phyloP scores from a whole-genome alignment of 2,329 filamentous ascomycete genomes.

The Clathrospora elynae region DNA sequence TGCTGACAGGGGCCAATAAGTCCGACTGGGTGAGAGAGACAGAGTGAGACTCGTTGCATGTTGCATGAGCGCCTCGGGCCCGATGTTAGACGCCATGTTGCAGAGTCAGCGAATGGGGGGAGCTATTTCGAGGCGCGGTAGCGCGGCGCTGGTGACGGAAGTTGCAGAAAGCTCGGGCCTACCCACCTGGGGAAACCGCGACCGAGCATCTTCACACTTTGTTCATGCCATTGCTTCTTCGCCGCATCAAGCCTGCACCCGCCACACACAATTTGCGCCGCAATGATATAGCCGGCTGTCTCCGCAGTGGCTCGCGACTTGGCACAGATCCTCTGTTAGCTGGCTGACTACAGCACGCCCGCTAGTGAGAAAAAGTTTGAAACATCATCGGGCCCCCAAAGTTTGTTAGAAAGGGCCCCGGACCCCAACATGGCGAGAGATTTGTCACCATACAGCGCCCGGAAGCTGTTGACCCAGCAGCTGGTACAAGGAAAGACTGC shows the following conservation, averaged over 20 bases:
- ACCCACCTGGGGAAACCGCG: slow-evolving; percentile 13
- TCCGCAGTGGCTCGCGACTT: slow-evolving; percentile 10
- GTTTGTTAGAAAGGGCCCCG: too few species aligned
- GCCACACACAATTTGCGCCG: slow-evolving; percentile 1
- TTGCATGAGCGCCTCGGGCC: slow-evolving; percentile 12
- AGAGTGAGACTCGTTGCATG: slow-evolving; percentile 2
- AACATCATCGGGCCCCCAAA: slow-evolving; percentile 19
- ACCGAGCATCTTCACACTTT: slow-evolving; percentile 8
- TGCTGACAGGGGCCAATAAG: slow-evolving; percentile 17
- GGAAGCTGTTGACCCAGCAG: slow-evolving; percentile 37
- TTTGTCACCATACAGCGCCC: slow-evolving; percentile 41
- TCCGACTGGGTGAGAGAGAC: slow-evolving; percentile 13
- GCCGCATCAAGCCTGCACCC: background rate
- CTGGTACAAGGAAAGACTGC: slow-evolving; percentile 23
- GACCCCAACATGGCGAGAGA: slow-evolving; percentile 32
- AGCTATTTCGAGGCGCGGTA: slow-evolving; percentile 6
- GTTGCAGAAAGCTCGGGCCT: slow-evolving; percentile 15
- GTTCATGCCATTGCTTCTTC: background rate
- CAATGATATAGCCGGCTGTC: slow-evolving; percentile 10
- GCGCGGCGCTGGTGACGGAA: slow-evolving; percentile 9
- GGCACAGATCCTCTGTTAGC: background rate
- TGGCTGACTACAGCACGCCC: slow-evolving; percentile 6
- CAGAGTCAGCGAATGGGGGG: slow-evolving; percentile 14
- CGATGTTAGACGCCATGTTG: slow-evolving; percentile 3
- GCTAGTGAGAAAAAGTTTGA: slow-evolving; percentile 7